phyloP scores from a whole-genome alignment of 768 basidiomycete species.

The Pleurotus tuoliensis region DNA sequence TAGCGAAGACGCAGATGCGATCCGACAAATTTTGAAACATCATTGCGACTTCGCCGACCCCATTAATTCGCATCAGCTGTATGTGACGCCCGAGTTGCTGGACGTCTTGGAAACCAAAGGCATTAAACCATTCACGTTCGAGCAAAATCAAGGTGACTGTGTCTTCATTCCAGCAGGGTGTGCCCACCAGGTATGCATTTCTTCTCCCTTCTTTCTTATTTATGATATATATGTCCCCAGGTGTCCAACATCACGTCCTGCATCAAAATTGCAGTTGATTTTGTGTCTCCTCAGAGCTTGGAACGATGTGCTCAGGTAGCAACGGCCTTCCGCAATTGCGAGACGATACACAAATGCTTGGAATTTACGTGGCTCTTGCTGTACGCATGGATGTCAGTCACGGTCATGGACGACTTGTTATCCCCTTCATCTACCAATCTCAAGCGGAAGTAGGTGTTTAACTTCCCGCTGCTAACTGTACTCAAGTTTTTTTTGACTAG shows the following conservation, averaged over 20 bases:
- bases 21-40: conserved; percentile 51
- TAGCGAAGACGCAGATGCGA: conserved; percentile 49
- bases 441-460: background rate
- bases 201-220: background rate
- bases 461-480: background rate
- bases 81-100: conserved; percentile 31
- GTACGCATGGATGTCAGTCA: background rate
- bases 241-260: conserved; percentile 1
- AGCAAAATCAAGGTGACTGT: conserved; percentile 67
- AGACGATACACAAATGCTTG: background rate
- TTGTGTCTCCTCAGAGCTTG: background rate
- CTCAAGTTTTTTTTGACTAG: background rate
- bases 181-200: conserved; percentile 51
- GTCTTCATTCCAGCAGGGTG: conserved; percentile 76
- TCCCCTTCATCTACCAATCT: background rate
- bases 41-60: background rate
- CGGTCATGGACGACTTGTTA: background rate
- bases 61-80: conserved; percentile 4
- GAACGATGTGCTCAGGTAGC: background rate
- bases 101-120: conserved; percentile 50
- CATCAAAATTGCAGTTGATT: conserved; percentile 7
- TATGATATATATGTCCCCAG: background rate
- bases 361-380: background rate
- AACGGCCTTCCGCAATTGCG: background rate
- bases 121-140: conserved; percentile 59